These are phyloP conservation scores for Neonectria coccinea DNA, from an alignment of 2,329 filamentous ascomycete species.

Conservation along the genomic window DNA sequence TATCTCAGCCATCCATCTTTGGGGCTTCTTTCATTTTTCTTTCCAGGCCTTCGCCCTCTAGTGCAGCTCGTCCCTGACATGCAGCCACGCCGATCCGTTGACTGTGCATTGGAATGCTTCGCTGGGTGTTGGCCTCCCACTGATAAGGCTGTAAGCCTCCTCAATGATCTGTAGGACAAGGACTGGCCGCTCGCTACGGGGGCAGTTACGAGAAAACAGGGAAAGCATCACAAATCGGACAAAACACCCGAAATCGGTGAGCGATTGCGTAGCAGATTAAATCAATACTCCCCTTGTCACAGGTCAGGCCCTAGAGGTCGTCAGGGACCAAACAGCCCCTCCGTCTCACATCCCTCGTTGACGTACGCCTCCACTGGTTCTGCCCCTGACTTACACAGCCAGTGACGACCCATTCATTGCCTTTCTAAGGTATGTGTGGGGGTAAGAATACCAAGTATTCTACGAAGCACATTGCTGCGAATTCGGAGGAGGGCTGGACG, in stretches of 20 bases:
- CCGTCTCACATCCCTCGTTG: not conserved
- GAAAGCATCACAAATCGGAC: constrained; percentile 13
- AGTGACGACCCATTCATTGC: too few relatives aligned
- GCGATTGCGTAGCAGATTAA: constrained; percentile 8
- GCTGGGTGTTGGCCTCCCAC: not conserved
- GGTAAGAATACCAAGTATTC: not conserved
- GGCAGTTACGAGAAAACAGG: constrained; percentile 6
- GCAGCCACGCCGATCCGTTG: not conserved
- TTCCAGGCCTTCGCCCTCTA: not conserved
- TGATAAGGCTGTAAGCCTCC: not conserved
- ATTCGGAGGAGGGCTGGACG: not conserved
- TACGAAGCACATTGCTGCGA: not conserved
- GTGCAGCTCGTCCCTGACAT: not conserved
- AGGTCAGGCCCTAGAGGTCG: not conserved
- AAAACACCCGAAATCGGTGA: not conserved
- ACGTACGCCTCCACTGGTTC: not conserved
- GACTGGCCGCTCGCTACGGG: not conserved
- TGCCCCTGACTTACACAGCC: constrained; percentile 1
- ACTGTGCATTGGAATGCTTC: not conserved
- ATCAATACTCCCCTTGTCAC: not conserved
- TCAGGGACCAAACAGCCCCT: not conserved
- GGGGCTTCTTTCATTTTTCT: too few relatives aligned
- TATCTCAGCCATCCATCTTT: not conserved
- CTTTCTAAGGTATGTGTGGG: not conserved
- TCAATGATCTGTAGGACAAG: not conserved